Percentiles rank a stretch among this genome's conserved stretches.
Evolutionary conservation across 2,329 filamentous ascomycete species (phyloP).

Genomic region (Fusarium metavorans): DNA sequence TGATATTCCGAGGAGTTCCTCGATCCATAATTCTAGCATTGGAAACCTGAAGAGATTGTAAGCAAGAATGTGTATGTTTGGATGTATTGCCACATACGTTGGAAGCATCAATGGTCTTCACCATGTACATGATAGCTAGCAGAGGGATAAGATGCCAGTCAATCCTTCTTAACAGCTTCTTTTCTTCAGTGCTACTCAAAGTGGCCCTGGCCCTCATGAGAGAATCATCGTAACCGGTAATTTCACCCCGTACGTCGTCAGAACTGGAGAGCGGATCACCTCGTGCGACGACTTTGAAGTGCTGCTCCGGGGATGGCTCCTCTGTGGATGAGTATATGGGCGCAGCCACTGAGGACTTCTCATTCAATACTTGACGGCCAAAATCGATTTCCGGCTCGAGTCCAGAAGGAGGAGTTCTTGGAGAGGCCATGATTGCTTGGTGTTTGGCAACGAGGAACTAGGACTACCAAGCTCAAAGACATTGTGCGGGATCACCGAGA

Average conservation of each 20-base stretch:
- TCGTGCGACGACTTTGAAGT: background rate
- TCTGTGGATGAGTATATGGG: background rate
- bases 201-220: background rate
- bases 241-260: background rate
- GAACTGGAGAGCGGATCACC: background rate
- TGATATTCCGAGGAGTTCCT: slow-evolving; percentile 55
- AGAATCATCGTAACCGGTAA: background rate
- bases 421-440: background rate
- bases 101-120: background rate
- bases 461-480: background rate
- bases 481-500: background rate
- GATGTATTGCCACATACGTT: background rate
- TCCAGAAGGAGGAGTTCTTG: background rate
- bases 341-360: background rate
- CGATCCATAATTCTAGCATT: slow-evolving; percentile 59
- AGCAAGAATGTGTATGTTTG: background rate
- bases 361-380: background rate
- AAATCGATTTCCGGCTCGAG: background rate
- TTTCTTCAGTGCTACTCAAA: background rate
- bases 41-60: slow-evolving; percentile 37
- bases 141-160: slow-evolving; percentile 1
- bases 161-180: background rate
- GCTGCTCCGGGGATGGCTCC: background rate
- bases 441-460: background rate
- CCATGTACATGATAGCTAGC: slow-evolving; percentile 3